Evolutionary conservation across 1,284 basidiomycete genomes (phyloP), one percentile per base, ranked within the genome.

Genomic region (Omphalotus olearius): DNA sequence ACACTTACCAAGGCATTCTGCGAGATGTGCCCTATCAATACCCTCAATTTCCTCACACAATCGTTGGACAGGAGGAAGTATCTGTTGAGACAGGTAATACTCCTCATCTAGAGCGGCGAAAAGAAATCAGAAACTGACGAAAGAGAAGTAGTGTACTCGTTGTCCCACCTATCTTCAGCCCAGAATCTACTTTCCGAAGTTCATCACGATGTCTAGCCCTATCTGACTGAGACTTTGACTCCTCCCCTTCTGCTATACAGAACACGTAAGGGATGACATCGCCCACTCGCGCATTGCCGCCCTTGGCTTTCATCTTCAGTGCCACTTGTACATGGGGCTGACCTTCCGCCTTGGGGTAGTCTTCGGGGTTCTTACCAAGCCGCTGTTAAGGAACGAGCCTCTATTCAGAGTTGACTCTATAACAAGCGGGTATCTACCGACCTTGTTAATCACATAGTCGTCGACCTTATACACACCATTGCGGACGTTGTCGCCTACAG

Each of bases 241-340:
- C 84, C 28, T 90, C 90, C 53, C 86, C 85, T 16, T 87, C 82
- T 3, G 82, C 80, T 1, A 91, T 61, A 64, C 96, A 99, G 64
- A 99, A 98, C 50, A 99, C 82, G 67, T 99, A 99, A 0, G 95
- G 87, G 56, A 99, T 91, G 54, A 99, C 95, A 66, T 98, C 95
- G 45, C 96, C 94, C 3, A 80, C 82, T 36, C 88, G 83, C 0
- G 92, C 88, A 16, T 82, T 83, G 4, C 81, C 82, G 28, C 94
- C 93, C 59, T 84, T 88, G 1, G 83, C 79, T 69, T 95, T 96
- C 85, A 97, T 86, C 26, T 92, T 81, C 53, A 97, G 72, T 0
- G 96, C 96, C 11, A 99, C 97, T 62, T 98, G 94, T 1, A 99
- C 97, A 63, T 99, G 97, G 1, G 96, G 96, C 62, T 96, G 94